Evolutionary conservation across 495 filamentous ascomycete genomes (phyloP), one percentile per base, ranked within the genome.

Genomic region (Hyaloscypha variabilis): DNA sequence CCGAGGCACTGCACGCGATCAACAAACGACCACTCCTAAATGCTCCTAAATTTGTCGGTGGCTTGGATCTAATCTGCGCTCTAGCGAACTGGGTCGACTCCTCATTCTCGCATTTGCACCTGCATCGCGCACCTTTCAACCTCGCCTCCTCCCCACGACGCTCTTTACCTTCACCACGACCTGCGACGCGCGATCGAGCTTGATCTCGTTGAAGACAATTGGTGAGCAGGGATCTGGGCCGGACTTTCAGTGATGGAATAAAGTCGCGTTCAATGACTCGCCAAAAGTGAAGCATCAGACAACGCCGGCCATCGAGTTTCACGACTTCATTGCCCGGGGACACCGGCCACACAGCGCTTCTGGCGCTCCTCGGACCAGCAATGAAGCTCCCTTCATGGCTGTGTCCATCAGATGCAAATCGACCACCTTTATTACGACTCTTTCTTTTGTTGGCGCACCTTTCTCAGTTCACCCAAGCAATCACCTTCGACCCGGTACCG

Each of bases 401-500:
- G 66, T 65, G 68, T 62, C 68, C 60, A 42, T 62, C 66, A 42
- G 60, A 59, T 24, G 30, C 24, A 21, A 58, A 61, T 49, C 56
- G 6, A 24, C 60, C 56, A 51, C 58, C 66, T 3, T 51, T 66
- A 52, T 39, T 65, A 25, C 65, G 55, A 59, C 30, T 65, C 2
- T 39, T 49, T n/a, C 17, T 70, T 42, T 55, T 70, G 21, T 34
- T 71, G 25, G 49, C 64, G 8, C 65, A 55, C 2, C 36, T 73
- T 64, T 69, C 75, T 55, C 77, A 76, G 58, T 74, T 81, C 69
- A 79, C 83, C 51, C 75, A 74, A 69, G 93, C 90, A 19, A 79
- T 96, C 72, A 84, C 81, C 31, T 93, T 94, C 75, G 86, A 83
- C 49, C 77, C 91, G 1, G 83, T 91, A 39, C 87, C 93, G 2